phyloP scores from a whole-genome alignment of 768 basidiomycete genomes.

The Hericium coralloides region DNA sequence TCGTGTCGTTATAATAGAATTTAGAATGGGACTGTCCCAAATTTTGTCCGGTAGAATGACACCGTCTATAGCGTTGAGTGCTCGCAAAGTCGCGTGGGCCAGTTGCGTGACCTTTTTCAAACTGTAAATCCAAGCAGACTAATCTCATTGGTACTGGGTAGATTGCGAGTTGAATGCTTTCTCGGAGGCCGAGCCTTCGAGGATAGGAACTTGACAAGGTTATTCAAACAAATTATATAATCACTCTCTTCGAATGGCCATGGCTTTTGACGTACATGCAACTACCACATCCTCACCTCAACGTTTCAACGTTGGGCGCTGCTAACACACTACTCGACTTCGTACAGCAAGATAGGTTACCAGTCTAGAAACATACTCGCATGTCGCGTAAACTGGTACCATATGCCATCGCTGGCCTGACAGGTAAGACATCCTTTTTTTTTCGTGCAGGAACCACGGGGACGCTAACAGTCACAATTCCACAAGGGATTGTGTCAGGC shows the following conservation, averaged over 20 bases:
- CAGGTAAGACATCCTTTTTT: slow-evolving; percentile 33
- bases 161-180: background rate
- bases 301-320: background rate
- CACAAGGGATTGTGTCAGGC: slow-evolving; percentile 8
- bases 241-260: background rate
- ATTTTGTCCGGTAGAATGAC: no score
- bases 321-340: no score
- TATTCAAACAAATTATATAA: background rate
- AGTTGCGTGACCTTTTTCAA: no score
- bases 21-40: no score
- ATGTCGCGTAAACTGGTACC: slow-evolving; percentile 5
- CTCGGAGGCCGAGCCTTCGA: no score
- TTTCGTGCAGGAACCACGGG: background rate
- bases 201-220: background rate
- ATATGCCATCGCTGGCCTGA: slow-evolving; percentile 31
- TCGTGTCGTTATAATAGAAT: no score
- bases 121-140: no score
- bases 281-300: background rate
- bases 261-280: background rate
- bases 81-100: no score
- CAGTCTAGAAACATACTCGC: no score
- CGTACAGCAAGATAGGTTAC: no score
- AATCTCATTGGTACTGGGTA: no score
- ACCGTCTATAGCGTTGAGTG: no score
- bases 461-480: background rate